phyloP scores from a whole-genome alignment of 2,329 filamentous ascomycete genomes.

The Boeremia lycopersici region DNA sequence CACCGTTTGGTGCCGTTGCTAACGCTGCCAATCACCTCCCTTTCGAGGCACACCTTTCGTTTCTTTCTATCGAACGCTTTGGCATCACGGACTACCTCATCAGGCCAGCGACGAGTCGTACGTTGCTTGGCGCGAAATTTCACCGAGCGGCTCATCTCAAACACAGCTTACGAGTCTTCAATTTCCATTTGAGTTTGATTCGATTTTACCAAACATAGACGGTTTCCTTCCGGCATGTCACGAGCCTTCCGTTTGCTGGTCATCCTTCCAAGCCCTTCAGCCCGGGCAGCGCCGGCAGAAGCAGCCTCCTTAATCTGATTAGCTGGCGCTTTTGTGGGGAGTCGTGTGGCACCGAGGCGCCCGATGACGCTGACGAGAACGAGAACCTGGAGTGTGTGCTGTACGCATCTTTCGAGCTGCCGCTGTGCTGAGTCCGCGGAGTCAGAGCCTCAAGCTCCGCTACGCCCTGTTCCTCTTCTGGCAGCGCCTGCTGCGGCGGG shows the following conservation, averaged over 20 bases:
- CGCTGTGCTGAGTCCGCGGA: slow-evolving; percentile 9
- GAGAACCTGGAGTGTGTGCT: slow-evolving; percentile 23
- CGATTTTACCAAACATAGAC: slow-evolving; percentile 15
- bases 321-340: slow-evolving; percentile 27
- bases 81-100: slow-evolving; percentile 8
- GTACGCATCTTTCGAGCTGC: slow-evolving; percentile 1
- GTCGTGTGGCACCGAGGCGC: slow-evolving; percentile 16
- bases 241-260: slow-evolving; percentile 18
- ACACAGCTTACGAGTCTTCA: slow-evolving; percentile 13
- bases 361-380: slow-evolving; percentile 32
- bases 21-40: slow-evolving; percentile 3
- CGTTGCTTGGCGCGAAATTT: slow-evolving; percentile 6
- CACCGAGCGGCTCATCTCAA: slow-evolving; percentile 12
- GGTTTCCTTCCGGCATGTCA: slow-evolving; percentile 9
- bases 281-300: slow-evolving; percentile 30
- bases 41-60: slow-evolving; percentile 1
- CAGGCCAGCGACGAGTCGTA: slow-evolving; percentile 6
- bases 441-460: slow-evolving; percentile 13
- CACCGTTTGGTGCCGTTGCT: slow-evolving; percentile 14
- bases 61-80: slow-evolving; percentile 8
- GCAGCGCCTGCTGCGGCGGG: slow-evolving; percentile 13
- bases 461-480: slow-evolving; percentile 8
- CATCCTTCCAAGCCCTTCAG: slow-evolving; percentile 19
- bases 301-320: slow-evolving; percentile 28
- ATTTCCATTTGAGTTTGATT: slow-evolving; percentile 23